A percentile compares a stretch with the other conserved stretches of the same genome.
Evolutionary conservation across 108 stramenopile species (phyloP).

Genomic region (Aurantiochytrium sp.): DNA sequence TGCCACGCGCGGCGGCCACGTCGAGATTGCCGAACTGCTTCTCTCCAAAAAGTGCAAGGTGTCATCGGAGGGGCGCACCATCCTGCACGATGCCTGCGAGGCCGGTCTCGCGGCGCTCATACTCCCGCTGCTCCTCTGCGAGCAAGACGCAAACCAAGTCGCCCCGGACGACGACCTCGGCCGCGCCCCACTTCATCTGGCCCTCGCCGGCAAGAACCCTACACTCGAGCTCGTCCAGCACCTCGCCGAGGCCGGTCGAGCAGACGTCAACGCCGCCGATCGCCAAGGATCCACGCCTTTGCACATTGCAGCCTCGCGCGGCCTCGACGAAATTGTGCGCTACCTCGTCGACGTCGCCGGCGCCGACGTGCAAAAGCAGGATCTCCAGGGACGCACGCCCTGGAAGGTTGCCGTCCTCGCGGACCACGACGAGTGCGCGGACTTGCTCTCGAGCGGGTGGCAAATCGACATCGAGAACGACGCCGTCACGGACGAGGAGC

Average conservation of each 20-base stretch:
- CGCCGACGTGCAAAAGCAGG: neutral
- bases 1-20: neutral
- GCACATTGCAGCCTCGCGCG: neutral
- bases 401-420: neutral
- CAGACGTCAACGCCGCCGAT: neutral
- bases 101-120: neutral
- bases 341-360: neutral
- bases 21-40: conserved; percentile 2
- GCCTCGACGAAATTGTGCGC: neutral
- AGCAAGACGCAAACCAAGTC: neutral
- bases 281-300: neutral
- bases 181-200: neutral
- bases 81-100: conserved; percentile 17
- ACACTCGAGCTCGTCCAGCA: neutral
- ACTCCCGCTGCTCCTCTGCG: neutral
- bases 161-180: neutral
- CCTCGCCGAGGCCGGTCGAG: neutral
- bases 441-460: neutral
- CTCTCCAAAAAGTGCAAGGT: neutral
- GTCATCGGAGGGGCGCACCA: neutral
- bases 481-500: neutral
- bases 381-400: neutral
- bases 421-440: neutral
- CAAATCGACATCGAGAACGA: neutral
- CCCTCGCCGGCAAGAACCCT: neutral